Conservation (phyloP, 192 early-diverging fungal genomes). For the Oehlia diaphana region DNA sequence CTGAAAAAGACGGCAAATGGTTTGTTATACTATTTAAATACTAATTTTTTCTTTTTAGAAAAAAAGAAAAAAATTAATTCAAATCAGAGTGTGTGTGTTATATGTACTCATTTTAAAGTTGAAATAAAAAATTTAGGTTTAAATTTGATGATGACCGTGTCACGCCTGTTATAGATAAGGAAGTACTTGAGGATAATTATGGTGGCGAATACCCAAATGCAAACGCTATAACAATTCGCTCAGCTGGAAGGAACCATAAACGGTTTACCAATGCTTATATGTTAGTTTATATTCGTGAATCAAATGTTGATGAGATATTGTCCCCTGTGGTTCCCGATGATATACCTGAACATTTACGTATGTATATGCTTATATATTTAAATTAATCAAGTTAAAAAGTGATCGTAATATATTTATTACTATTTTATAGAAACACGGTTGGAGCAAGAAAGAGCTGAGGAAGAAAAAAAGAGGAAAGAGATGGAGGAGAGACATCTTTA, state of each 20-base stretch:
- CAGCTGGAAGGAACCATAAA: too few species aligned
- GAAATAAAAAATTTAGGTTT: slow-evolving; percentile 40
- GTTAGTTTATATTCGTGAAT: slow-evolving; percentile 94
- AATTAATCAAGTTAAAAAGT: background rate
- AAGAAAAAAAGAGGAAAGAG: slow-evolving; percentile 67
- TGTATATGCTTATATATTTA: slow-evolving; percentile 16
- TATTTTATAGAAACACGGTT: slow-evolving; percentile 46
- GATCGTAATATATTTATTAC: too few species aligned
- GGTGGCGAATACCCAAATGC: slow-evolving; percentile 70
- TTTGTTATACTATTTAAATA: slow-evolving; percentile 13
- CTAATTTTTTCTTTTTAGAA: background rate
- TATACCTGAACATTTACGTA: slow-evolving; percentile 79
- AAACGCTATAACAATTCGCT: slow-evolving; percentile 25
- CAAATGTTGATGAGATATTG: slow-evolving; percentile 70
- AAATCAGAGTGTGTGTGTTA: too few species aligned
- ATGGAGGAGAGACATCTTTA: slow-evolving; percentile 69
- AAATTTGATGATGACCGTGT: slow-evolving; percentile 97
- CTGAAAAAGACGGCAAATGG: slow-evolving; percentile 79
- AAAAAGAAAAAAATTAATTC: too few species aligned
- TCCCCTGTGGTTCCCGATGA: slow-evolving; percentile 63
- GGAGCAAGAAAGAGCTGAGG: slow-evolving; percentile 59
- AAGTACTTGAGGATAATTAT: slow-evolving; percentile 94
- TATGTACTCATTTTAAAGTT: too few species aligned
- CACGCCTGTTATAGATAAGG: slow-evolving; percentile 70
- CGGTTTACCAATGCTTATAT: slow-evolving; percentile 88